Evolutionary conservation across 2,329 filamentous ascomycete species (phyloP).

Genomic region (Aschersonia sp.): DNA sequence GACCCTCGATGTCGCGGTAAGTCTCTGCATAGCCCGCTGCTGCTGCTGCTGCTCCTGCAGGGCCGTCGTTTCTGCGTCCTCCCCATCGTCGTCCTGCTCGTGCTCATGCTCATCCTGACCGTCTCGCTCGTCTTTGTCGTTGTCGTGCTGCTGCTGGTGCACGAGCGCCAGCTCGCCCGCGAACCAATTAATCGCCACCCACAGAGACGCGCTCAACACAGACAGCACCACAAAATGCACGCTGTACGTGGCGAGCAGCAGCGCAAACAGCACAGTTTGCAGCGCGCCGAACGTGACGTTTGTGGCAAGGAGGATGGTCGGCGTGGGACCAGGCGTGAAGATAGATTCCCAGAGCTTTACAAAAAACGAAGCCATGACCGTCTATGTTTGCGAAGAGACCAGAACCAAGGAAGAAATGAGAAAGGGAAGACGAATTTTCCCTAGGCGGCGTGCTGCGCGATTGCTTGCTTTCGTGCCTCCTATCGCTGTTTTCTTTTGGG

Average conservation of each 20-base stretch:
- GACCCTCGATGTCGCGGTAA: no score
- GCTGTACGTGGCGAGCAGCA: constrained; percentile 71
- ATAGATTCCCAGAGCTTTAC: constrained; percentile 78
- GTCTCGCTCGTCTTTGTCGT: constrained; percentile 9
- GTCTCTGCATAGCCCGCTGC: no score
- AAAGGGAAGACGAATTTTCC: no score
- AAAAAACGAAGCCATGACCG: constrained; percentile 45
- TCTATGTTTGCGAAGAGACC: background rate
- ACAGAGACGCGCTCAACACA: constrained; percentile 63
- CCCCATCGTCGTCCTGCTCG: no score
- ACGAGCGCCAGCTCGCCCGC: constrained; percentile 46
- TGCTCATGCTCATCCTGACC: constrained; percentile 6
- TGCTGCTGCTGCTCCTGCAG: no score
- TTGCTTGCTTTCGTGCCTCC: no score
- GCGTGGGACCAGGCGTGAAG: constrained; percentile 84
- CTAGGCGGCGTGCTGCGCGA: no score
- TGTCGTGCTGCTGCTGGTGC: constrained; percentile 26
- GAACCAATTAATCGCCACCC: constrained; percentile 97
- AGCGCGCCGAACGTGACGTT: constrained; percentile 80
- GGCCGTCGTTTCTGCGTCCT: no score
- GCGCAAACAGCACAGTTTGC: constrained; percentile 59
- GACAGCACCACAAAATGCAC: constrained; percentile 81
- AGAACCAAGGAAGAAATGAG: no score
- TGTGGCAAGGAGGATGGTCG: constrained; percentile 74
- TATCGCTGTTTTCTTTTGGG: no score